phyloP scores from a whole-genome alignment of 495 filamentous ascomycete genomes.

The Niebla homalea region DNA sequence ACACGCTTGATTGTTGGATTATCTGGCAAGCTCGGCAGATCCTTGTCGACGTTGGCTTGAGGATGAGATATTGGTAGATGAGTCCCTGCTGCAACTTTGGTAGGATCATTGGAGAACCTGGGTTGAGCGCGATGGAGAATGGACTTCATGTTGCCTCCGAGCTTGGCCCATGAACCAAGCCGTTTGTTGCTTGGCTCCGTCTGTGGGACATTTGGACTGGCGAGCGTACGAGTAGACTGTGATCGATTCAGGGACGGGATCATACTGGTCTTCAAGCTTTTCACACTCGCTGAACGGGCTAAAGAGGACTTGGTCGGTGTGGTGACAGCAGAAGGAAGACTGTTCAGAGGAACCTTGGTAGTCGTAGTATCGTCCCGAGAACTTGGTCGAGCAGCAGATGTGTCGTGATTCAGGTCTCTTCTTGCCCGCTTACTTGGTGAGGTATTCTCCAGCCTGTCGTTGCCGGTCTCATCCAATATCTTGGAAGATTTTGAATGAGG shows the following conservation, averaged over 20 bases:
- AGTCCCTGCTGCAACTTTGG: slow-evolving; percentile 48
- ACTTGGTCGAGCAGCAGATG: slow-evolving; percentile 38
- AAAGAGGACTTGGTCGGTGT: slow-evolving; percentile 74
- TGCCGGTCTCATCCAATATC: slow-evolving; percentile 13
- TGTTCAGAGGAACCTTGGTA: slow-evolving; percentile 24
- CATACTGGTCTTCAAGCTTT: slow-evolving; percentile 38
- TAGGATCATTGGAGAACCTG: slow-evolving; percentile 46
- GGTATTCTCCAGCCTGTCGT: slow-evolving; percentile 20
- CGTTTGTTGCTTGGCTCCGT: slow-evolving; percentile 19
- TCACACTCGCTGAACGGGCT: slow-evolving; percentile 48
- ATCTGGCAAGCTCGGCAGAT: slow-evolving; percentile 22
- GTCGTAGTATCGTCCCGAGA: slow-evolving; percentile 35
- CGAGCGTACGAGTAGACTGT: slow-evolving; percentile 27
- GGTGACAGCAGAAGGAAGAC: slow-evolving; percentile 40
- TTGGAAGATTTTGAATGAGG: slow-evolving; percentile 24
- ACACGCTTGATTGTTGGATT: slow-evolving; percentile 39
- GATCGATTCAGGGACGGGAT: slow-evolving; percentile 41
- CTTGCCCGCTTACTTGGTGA: slow-evolving; percentile 53
- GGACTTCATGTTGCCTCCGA: slow-evolving; percentile 35
- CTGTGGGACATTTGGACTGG: slow-evolving; percentile 6
- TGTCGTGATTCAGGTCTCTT: slow-evolving; percentile 43
- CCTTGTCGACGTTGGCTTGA: slow-evolving; percentile 32
- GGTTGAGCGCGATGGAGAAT: slow-evolving; percentile 48
- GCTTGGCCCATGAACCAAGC: slow-evolving; percentile 12
- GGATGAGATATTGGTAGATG: slow-evolving; percentile 38